A percentile compares a stretch with the other conserved stretches of the same genome.
These are phyloP conservation scores for Bisporella sp. DNA, from an alignment of 2,329 filamentous ascomycete genomes.

Conservation along the genomic window DNA sequence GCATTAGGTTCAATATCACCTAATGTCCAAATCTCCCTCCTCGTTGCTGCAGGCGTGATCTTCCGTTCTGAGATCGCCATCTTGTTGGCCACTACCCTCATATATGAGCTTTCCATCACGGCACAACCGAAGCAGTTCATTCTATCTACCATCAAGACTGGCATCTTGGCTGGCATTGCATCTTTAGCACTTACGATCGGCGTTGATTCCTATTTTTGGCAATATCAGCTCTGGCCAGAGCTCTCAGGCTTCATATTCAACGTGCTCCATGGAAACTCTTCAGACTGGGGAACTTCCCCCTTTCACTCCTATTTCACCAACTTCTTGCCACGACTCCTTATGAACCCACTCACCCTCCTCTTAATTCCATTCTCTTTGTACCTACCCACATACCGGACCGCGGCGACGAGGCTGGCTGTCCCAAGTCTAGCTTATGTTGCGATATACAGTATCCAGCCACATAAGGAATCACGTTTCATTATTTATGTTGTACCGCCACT, in stretches of 20 bases:
- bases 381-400: conserved; percentile 36
- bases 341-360: conserved; percentile 64
- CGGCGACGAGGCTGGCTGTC: conserved; percentile 44
- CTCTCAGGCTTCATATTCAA: conserved; percentile 88
- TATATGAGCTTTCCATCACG: conserved; percentile 53
- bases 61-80: conserved; percentile 89
- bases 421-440: conserved; percentile 68
- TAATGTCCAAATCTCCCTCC: conserved; percentile 59
- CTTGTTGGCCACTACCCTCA: conserved; percentile 61
- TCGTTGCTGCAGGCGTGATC: conserved; percentile 74
- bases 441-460: conserved; percentile 81
- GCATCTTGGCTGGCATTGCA: conserved; percentile 55
- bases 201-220: conserved; percentile 93
- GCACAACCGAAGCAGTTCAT: conserved; percentile 50
- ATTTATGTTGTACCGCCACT: conserved; percentile 79
- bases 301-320: conserved; percentile 83
- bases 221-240: conserved; percentile 81
- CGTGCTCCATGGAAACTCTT: conserved; percentile 73
- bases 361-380: conserved; percentile 47
- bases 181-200: conserved; percentile 65
- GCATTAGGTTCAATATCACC: background rate
- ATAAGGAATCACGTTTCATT: conserved; percentile 95
- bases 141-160: conserved; percentile 48
- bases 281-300: conserved; percentile 80
- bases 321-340: conserved; percentile 71